phyloP scores from a whole-genome alignment of 768 basidiomycete species.

The Xerocomus brunneocitrinus region DNA sequence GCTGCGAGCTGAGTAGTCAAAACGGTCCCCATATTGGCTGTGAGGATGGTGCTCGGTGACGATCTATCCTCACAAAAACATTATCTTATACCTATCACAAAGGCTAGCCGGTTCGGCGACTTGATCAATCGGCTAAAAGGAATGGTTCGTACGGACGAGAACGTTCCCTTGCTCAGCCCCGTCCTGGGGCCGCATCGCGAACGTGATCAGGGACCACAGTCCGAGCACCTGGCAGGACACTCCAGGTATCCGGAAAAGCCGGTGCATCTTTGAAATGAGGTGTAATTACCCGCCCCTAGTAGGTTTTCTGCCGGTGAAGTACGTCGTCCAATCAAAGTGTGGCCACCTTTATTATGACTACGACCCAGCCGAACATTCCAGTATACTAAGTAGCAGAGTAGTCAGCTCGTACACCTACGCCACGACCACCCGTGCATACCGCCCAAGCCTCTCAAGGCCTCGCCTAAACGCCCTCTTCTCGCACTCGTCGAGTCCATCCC shows the following conservation, averaged over 20 bases:
- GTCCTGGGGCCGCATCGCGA: neutral
- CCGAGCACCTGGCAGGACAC: no score
- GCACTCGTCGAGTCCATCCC: neutral
- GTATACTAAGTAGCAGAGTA: no score
- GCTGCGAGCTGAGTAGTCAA: conserved; percentile 4
- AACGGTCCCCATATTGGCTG: conserved; percentile 4
- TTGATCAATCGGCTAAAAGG: neutral
- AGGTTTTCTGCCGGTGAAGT: no score
- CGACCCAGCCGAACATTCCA: no score
- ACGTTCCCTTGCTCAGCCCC: neutral
- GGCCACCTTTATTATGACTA: no score
- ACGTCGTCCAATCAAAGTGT: neutral
- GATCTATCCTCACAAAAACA: neutral
- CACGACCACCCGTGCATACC: conserved; percentile 6
- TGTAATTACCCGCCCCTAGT: no score
- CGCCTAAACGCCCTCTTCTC: conserved; percentile 1
- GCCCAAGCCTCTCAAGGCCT: conserved; percentile 10
- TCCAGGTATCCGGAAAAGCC: neutral
- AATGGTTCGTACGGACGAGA: neutral
- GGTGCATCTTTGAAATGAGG: no score
- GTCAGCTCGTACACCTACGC: neutral
- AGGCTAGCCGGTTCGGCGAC: neutral
- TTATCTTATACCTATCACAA: conserved; percentile 6
- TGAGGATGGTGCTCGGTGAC: neutral
- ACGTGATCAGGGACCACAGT: neutral